Evolutionary conservation across 108 stramenopile species (phyloP).

Genomic region (Phaeodactylum tricornutum): DNA sequence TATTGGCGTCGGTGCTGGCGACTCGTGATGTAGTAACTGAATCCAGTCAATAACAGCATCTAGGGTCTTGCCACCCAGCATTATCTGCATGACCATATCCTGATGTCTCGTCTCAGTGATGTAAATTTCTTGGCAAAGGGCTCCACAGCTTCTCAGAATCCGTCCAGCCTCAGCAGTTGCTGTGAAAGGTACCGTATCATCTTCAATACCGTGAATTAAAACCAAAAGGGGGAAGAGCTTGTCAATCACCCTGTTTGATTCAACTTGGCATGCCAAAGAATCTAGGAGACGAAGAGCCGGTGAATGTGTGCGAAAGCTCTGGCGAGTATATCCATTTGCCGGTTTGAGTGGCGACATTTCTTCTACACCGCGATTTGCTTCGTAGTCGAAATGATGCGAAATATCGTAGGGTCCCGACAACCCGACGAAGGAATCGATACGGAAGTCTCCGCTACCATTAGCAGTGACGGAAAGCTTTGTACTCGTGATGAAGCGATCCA

Average conservation of each 20-base stretch:
- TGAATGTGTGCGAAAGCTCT: slow-evolving; percentile 39
- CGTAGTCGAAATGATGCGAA: slow-evolving; percentile 75
- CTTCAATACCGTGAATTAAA: slow-evolving; percentile 76
- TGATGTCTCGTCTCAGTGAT: slow-evolving; percentile 53
- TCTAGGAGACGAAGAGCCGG: slow-evolving; percentile 36
- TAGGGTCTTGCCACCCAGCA: slow-evolving; percentile 45
- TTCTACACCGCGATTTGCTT: slow-evolving; percentile 76
- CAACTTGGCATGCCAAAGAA: slow-evolving; percentile 7
- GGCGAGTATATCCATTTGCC: slow-evolving; percentile 42
- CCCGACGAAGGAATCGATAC: slow-evolving; percentile 41
- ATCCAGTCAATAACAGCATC: slow-evolving; percentile 31
- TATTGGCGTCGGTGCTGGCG: too few species aligned
- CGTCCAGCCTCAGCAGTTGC: slow-evolving; percentile 59
- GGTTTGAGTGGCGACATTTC: slow-evolving; percentile 76
- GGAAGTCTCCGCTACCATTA: too few species aligned
- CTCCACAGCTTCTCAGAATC: slow-evolving; percentile 39
- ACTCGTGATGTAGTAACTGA: background rate
- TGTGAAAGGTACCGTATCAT: slow-evolving; percentile 72
- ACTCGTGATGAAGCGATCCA: slow-evolving; percentile 26
- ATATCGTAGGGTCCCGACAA: slow-evolving; percentile 72
- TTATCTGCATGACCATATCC: slow-evolving; percentile 65
- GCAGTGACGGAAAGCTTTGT: too few species aligned
- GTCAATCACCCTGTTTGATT: background rate
- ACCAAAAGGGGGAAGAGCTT: slow-evolving; percentile 25
- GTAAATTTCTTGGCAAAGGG: slow-evolving; percentile 43